Base-by-base conservation (phyloP, 768 basidiomycete genomes). In the Lentinula sp. region DNA sequence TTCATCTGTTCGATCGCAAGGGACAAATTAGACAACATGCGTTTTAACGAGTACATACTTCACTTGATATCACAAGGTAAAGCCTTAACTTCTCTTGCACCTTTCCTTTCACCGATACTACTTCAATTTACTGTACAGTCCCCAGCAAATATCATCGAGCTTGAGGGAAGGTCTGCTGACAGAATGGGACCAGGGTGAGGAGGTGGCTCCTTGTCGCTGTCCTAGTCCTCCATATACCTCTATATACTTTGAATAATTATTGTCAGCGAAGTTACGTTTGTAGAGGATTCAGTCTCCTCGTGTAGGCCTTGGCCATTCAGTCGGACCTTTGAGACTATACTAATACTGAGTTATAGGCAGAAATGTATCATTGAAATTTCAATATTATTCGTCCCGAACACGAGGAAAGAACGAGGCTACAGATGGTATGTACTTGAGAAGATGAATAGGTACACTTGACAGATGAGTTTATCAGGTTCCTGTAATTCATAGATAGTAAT, bases 1-100 rank as follows among this genome's bases (percentile, higher is more conserved):
- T 96, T 66, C 95, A 95, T 68, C 75, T 98, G 5, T 96, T 94
- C 64, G 94, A 97, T 70, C 78, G 76, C 28, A 80, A 84, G 50
- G 95, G 94, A 3, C 84, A 70, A 59, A 81, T 72, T 54, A n/a
- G 2, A 43, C 42, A 43, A 5, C 8, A 7, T 16, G 16, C 34
- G 4, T 18, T 2, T 52, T 16, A 16, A 35, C 18, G 35, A 60
- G n/a, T 57, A 57, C 39, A 28, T 28, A 28, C 61, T 34, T n/a
- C 8, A 35, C 8, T 15, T n/a, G 57, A 23, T 32, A 48, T 40
- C 16, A 50, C 61, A 86, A 82, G 74, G 81, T 23, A 95, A 94
- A 71, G 87, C 91, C 13, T 99, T 95, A 95, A 71, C 95, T 45
- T 79, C 89, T 0, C 66, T 95, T 0, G 71, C 84, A 0, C 97